Base-by-base conservation (phyloP, 1,139 yeast genomes). In the Suhomyces terraborum region DNA sequence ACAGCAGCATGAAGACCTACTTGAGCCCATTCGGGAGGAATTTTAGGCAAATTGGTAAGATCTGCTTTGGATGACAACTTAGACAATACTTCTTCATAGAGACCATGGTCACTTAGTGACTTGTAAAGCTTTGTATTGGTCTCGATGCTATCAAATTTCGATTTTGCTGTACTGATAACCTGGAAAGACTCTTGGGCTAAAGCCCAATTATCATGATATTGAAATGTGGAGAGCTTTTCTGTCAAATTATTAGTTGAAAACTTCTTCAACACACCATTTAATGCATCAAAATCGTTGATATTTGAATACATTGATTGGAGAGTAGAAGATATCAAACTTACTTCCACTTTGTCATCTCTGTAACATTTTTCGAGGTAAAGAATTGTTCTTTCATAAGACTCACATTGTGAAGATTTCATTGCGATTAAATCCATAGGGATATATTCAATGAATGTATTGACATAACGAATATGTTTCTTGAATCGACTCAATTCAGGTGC, bases 381-480 rank as follows among this genome's bases (percentile, higher is more conserved):
- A n/a, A 93, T 81, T 0, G 98, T 88, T 40, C 98, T 73, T 47
- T 95, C 97, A 55, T 81, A 88, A 0, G 95, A 83, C 40, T 82
- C 86, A 49, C 95, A 88, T 49, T 88, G 89, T 2, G 88, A 77
- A 0, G 98, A 85, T 40, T 93, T 75, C 29, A 75, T 69, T 0
- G 96, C 97, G 54, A 94, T 71, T 18, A 85, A 58, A 34, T 79
- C 80, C 29, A 83, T 79, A 0, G 95, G 88, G 13, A 91, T 77
- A 4, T 63, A 58, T 2, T 61, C 62, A 25, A 86, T 55, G 43
- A 88, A 78, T 1, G 49, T 50, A 37, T 78, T 79, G 4, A 73
- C 73, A 19, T 55, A 52, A 14, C 53, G 51, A 5, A 75, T 61
- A 42, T 69, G 69, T 23, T 61, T 53, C 25, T 57, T 61, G 25